Evolutionary conservation across 768 basidiomycete species (phyloP).

Genomic region (Crepidotus variabilis): DNA sequence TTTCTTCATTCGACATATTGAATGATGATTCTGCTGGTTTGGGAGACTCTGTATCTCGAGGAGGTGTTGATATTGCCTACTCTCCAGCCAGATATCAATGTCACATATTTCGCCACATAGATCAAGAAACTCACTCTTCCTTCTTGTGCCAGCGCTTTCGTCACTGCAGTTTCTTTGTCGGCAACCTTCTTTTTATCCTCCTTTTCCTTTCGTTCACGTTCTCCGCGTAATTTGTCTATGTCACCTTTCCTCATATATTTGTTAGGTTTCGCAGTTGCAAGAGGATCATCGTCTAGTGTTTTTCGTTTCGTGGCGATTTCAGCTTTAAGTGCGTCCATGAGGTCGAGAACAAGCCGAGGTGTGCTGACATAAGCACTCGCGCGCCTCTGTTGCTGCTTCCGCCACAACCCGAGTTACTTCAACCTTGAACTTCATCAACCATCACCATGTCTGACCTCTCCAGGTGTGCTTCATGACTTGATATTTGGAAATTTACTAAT

Average conservation of each 20-base stretch:
- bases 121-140: constrained; percentile 41
- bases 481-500: background rate
- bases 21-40: constrained; percentile 52
- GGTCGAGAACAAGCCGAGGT: constrained; percentile 15
- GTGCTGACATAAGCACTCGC: constrained; percentile 32
- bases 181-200: constrained; percentile 34
- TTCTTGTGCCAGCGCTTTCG: constrained; percentile 17
- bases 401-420: constrained; percentile 34
- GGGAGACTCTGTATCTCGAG: constrained; percentile 36
- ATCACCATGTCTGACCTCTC: constrained; percentile 61
- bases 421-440: constrained; percentile 16
- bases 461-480: constrained; percentile 36
- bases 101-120: constrained; percentile 1
- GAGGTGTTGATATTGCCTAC: constrained; percentile 37
- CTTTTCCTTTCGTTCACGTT: constrained; percentile 35
- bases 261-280: constrained; percentile 40
- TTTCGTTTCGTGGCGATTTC: constrained; percentile 90
- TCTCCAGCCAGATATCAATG: constrained; percentile 44
- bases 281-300: constrained; percentile 47
- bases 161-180: constrained; percentile 28
- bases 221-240: constrained; percentile 67
- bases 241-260: constrained; percentile 94
- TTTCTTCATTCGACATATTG: constrained; percentile 93
- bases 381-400: constrained; percentile 25
- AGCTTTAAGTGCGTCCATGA: constrained; percentile 88